Evolutionary conservation across 2,329 filamentous ascomycete genomes (phyloP).

Genomic region (Graphium sp.): DNA sequence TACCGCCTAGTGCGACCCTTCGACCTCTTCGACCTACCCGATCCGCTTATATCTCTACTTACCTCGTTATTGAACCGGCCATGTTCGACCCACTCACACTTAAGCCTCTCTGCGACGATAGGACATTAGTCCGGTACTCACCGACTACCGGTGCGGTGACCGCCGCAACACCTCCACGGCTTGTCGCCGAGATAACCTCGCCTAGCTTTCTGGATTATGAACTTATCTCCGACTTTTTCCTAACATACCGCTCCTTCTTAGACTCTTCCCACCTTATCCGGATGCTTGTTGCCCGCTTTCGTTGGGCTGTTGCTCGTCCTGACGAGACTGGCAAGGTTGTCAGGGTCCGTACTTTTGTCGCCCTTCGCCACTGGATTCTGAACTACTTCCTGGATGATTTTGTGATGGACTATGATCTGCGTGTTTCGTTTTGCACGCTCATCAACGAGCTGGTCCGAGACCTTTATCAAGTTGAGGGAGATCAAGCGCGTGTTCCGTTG

Average conservation of each 20-base stretch:
- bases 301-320: constrained; percentile 66
- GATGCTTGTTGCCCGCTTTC: constrained; percentile 69
- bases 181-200: constrained; percentile 93
- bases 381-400: constrained; percentile 98
- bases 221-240: constrained; percentile 90
- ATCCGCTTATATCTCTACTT: constrained; percentile 29
- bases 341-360: constrained; percentile 89
- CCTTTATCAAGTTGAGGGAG: constrained; percentile 24
- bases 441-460: constrained; percentile 54
- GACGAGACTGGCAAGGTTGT: constrained; percentile 86
- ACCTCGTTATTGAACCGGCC: constrained; percentile 44
- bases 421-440: constrained; percentile 62
- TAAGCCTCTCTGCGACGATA: constrained; percentile 64
- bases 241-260: constrained; percentile 83
- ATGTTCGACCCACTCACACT: constrained; percentile 73
- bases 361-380: constrained; percentile 88
- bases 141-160: constrained; percentile 55
- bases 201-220: constrained; percentile 94
- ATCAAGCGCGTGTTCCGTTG: constrained; percentile 34
- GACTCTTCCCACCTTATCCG: constrained; percentile 59
- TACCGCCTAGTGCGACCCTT: constrained; percentile 11
- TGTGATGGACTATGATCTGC: constrained; percentile 55
- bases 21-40: constrained; percentile 21
- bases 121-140: constrained; percentile 68
- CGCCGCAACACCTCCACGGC: constrained; percentile 75